Conservation (phyloP, 176 grass and related monocot genomes). For the Musa beccarii region DNA sequence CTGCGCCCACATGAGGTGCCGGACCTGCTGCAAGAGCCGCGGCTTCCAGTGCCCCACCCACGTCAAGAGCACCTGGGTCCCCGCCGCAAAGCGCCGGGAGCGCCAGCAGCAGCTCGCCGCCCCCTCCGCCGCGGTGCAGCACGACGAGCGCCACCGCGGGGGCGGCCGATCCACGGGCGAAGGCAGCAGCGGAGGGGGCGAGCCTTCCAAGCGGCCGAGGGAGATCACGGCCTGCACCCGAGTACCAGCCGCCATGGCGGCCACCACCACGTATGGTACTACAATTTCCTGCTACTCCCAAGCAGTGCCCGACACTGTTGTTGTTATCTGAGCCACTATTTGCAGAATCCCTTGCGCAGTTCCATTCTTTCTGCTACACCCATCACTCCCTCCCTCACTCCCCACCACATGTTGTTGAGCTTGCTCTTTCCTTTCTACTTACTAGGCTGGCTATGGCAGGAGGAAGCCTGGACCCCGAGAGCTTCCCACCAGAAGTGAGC, state of each 20-base stretch:
- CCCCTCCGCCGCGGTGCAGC: not conserved
- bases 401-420: not conserved
- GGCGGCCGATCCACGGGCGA: not conserved
- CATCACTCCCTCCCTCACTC: not conserved
- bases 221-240: constrained; percentile 5
- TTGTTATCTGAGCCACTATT: constrained; percentile 7
- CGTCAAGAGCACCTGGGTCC: constrained; percentile 50
- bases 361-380: not conserved
- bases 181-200: not conserved
- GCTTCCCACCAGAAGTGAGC: constrained; percentile 38
- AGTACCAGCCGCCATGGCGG: not conserved
- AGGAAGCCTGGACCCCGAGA: constrained; percentile 11
- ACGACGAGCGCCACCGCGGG: not conserved
- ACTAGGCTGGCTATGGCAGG: not conserved
- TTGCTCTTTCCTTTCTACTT: not conserved
- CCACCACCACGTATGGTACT: constrained; percentile 8
- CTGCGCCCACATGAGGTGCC: constrained; percentile 34
- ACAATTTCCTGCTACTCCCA: constrained; percentile 4
- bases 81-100: constrained; percentile 43
- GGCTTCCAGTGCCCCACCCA: constrained; percentile 41
- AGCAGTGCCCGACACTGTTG: not conserved
- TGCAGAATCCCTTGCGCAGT: constrained; percentile 7
- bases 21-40: constrained; percentile 56
- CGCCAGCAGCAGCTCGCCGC: constrained; percentile 31
- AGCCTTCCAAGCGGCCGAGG: constrained; percentile 9